phyloP scores from a whole-genome alignment of 1,284 basidiomycete species.

The Cyathus pygmaeus region DNA sequence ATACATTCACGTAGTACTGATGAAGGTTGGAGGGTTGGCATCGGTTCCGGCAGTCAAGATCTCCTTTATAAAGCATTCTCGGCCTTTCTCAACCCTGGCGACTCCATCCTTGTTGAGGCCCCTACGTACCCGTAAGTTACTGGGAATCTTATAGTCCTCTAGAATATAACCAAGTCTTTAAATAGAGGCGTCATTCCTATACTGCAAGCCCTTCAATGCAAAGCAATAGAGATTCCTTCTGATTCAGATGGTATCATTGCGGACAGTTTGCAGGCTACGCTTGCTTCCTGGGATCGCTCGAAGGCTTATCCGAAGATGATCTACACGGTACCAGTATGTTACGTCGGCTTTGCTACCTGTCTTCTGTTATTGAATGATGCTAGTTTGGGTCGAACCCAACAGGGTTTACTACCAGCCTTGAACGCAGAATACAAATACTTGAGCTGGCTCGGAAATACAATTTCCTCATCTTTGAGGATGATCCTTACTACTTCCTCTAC shows the following conservation, averaged over 20 bases:
- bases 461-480: slow-evolving; percentile 88
- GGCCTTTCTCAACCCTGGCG: slow-evolving; percentile 79
- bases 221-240: slow-evolving; percentile 45
- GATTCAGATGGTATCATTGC: slow-evolving; percentile 77
- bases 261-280: slow-evolving; percentile 63
- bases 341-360: neutral
- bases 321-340: slow-evolving; percentile 79
- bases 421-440: slow-evolving; percentile 83
- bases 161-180: neutral
- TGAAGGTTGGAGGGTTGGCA: slow-evolving; percentile 76
- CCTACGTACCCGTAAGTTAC: slow-evolving; percentile 82
- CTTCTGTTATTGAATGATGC: neutral
- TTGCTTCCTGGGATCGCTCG: slow-evolving; percentile 77
- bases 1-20: slow-evolving; percentile 61
- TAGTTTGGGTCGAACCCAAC: slow-evolving; percentile 88
- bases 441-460: slow-evolving; percentile 76
- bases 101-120: slow-evolving; percentile 83
- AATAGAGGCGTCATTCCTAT: slow-evolving; percentile 69
- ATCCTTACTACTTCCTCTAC: slow-evolving; percentile 78
- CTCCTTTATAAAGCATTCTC: slow-evolving; percentile 79
- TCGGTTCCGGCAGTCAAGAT: slow-evolving; percentile 88
- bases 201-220: slow-evolving; percentile 45
- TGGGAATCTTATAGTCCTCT: slow-evolving; percentile 7
- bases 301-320: slow-evolving; percentile 81
- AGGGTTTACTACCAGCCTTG: slow-evolving; percentile 75